Base-by-base conservation (phyloP, 306 rosid species). In the Rubus parviflorus region DNA sequence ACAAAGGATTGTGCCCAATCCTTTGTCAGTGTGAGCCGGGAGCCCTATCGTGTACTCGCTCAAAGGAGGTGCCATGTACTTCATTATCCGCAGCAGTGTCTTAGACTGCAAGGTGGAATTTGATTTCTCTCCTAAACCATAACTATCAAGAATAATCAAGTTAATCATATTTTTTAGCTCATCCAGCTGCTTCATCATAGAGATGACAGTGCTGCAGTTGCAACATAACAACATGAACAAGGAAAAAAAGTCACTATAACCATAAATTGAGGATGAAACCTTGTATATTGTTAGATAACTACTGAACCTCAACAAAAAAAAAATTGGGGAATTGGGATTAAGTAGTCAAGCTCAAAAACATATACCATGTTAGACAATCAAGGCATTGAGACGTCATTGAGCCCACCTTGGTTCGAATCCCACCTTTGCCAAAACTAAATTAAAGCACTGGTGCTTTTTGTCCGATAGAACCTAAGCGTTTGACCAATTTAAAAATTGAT, bases 51-150 rank as follows among this genome's bases (percentile, higher is more conserved):
- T 53, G 17, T 25, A 10, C 23, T 79, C 83, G 8, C 73, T 20
- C 1, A 65, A 37, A 23, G 77, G 60, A 41, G 83, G 69, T 38
- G 74, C 74, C 14, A 6, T 8, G 58, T 73, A 79, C 14, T 73
- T 73, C 78, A 79, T 79, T 56, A 66, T 25, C 68, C 79, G 40
- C 20, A 65, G 58, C 42, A 65, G 47, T 6, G 62, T 25, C 41
- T 65, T 80, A n/a, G 61, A 66, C 12, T 13, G 57, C 53, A 35
- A 6, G 9, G 35, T 23, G 82, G 61, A 30, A 70, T 6, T 51
- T 10, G 30, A 49, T 49, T 30, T 49, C 46, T 30, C 74, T 25
- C 74, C 46, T 46, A 70, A 70, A n/a, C 74, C 60, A 70, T 70
- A 70, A 30, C 61, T 49, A 70, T 70, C 61, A 30, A 70, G 61